These are phyloP conservation scores for Pythium utonaiense DNA, from an alignment of 352 stramenopile species.

Conservation along the genomic window DNA sequence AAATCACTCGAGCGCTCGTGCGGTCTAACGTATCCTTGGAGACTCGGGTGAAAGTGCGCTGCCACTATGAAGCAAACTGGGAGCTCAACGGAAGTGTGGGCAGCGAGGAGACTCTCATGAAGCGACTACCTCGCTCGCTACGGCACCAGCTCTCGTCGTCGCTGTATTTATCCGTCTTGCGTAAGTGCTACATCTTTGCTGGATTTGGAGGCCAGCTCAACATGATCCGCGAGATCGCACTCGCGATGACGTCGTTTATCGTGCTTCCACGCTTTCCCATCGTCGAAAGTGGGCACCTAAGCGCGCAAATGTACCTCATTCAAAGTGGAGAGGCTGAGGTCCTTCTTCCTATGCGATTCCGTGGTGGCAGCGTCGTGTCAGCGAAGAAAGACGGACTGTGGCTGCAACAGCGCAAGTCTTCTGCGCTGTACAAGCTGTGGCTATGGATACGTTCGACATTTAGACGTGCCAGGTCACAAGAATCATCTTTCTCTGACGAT, in stretches of 20 bases:
- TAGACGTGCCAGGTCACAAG: background rate
- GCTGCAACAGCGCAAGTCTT: conserved; percentile 56
- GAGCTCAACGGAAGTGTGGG: conserved; percentile 61
- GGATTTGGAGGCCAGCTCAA: conserved; percentile 4
- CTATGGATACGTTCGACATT: background rate
- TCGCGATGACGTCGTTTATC: conserved; percentile 42
- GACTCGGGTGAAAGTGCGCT: conserved; percentile 47
- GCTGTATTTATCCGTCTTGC: conserved; percentile 40
- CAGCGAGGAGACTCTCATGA: conserved; percentile 45
- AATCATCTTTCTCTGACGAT: background rate
- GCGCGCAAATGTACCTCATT: conserved; percentile 45
- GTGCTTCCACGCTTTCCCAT: conserved; percentile 54
- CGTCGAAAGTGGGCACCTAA: conserved; percentile 48
- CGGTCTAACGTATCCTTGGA: conserved; percentile 33
- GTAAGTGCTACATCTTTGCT: conserved; percentile 17
- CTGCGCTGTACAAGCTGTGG: conserved; percentile 18
- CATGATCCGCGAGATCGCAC: conserved; percentile 20
- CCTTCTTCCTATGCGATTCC: conserved; percentile 27
- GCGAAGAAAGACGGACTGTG: background rate
- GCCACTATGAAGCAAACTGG: conserved; percentile 73
- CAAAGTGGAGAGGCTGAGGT: conserved; percentile 56
- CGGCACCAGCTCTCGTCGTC: conserved; percentile 30
- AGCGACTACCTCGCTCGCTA: conserved; percentile 46
- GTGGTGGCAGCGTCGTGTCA: background rate
- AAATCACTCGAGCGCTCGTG: conserved; percentile 55